A percentile compares a stretch with the other conserved stretches of the same genome.
Conservation (phyloP, 2,329 filamentous ascomycete species). For the Pseudopyricularia cyperi region DNA sequence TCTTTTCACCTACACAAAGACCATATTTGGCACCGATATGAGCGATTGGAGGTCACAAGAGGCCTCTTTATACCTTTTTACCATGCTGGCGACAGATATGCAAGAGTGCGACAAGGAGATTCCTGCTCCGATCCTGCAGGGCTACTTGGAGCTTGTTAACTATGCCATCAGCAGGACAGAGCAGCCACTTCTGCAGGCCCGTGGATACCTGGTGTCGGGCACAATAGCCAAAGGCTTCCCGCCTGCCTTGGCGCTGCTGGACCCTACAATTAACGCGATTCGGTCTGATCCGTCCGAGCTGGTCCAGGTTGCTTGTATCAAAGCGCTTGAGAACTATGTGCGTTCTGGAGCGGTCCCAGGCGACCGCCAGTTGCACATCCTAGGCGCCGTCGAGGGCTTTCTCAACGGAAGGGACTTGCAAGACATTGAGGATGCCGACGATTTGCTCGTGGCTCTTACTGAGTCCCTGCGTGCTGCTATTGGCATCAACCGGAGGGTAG, state of each 20-base stretch:
- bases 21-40: slow-evolving; percentile 49
- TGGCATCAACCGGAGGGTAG: slow-evolving; percentile 61
- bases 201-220: slow-evolving; percentile 78
- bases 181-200: slow-evolving; percentile 67
- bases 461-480: slow-evolving; percentile 79
- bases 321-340: slow-evolving; percentile 61
- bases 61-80: slow-evolving; percentile 72
- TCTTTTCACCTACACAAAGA: slow-evolving; percentile 63
- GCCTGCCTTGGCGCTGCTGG: slow-evolving; percentile 52
- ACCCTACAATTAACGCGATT: slow-evolving; percentile 64
- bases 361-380: slow-evolving; percentile 47
- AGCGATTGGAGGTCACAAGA: slow-evolving; percentile 55
- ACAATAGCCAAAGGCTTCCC: slow-evolving; percentile 58
- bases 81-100: slow-evolving; percentile 73
- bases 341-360: slow-evolving; percentile 34
- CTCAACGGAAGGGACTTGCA: slow-evolving; percentile 67
- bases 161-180: slow-evolving; percentile 58
- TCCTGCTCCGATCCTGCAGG: slow-evolving; percentile 53
- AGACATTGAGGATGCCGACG: slow-evolving; percentile 79
- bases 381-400: slow-evolving; percentile 57
- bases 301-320: slow-evolving; percentile 84
- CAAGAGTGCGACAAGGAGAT: slow-evolving; percentile 63
- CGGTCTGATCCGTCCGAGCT: slow-evolving; percentile 68
- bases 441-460: slow-evolving; percentile 79
- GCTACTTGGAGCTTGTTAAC: slow-evolving; percentile 69